These are phyloP conservation scores for Thraustochytrium sp. DNA, from an alignment of 352 stramenopile genomes.

Conservation along the genomic window DNA sequence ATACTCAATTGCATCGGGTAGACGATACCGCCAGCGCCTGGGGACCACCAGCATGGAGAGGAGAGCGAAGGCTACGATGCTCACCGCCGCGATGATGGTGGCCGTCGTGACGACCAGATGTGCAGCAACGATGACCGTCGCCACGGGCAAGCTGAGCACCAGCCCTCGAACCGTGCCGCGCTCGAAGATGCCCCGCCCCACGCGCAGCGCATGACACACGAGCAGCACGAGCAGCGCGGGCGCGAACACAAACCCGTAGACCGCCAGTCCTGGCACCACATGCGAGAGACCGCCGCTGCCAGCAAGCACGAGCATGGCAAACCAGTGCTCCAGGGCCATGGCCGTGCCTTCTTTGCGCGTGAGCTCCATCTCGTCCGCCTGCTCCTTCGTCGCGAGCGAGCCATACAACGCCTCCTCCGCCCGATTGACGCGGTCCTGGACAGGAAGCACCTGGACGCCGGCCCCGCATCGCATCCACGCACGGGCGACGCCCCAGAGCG, in stretches of 20 bases:
- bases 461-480: not conserved
- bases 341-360: no score
- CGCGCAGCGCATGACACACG: not conserved
- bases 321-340: not conserved
- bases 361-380: no score
- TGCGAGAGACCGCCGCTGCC: not conserved
- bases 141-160: not conserved
- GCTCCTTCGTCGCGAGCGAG: no score
- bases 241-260: not conserved
- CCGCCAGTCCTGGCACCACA: not conserved
- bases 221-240: not conserved
- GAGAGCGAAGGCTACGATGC: not conserved
- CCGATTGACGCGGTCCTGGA: no score
- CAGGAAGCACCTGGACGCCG: no score
- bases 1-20: not conserved
- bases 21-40: no score
- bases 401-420: no score
- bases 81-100: not conserved
- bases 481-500: not conserved
- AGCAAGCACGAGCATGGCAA: not conserved
- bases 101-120: not conserved
- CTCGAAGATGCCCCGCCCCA: not conserved
- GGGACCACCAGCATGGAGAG: not conserved
- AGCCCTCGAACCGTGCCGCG: not conserved
- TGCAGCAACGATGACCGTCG: not conserved